A percentile compares a stretch with the other conserved stretches of the same genome.
Conservation (phyloP, 2,329 filamentous ascomycete genomes). For the Zymoseptoria ardabiliae region DNA sequence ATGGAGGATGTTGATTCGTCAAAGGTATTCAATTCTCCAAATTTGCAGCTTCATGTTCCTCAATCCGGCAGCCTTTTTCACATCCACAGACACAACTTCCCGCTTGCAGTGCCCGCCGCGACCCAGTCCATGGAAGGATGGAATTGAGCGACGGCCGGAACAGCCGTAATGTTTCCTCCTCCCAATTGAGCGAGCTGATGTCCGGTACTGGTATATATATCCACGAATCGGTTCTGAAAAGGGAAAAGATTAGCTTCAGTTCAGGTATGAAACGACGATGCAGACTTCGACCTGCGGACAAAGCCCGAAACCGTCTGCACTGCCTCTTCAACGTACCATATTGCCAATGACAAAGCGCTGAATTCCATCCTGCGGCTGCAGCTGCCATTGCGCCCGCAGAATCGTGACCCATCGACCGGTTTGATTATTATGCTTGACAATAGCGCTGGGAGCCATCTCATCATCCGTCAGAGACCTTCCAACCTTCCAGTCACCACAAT, state of each 20-base stretch:
- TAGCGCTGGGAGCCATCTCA: constrained; percentile 60
- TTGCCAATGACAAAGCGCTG: constrained; percentile 91
- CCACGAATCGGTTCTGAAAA: constrained; percentile 60
- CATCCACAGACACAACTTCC: constrained; percentile 88
- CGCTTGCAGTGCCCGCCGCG: constrained; percentile 81
- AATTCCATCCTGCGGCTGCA: constrained; percentile 65
- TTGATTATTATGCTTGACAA: constrained; percentile 85
- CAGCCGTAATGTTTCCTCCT: constrained; percentile 85
- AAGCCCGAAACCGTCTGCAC: too few relatives aligned
- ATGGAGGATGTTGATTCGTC: background rate
- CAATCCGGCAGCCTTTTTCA: constrained; percentile 34
- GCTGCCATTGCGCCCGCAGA: constrained; percentile 83
- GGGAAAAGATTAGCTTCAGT: too few relatives aligned
- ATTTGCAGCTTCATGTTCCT: background rate
- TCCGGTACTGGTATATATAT: constrained; percentile 75
- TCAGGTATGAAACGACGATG: too few relatives aligned
- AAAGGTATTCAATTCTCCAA: background rate
- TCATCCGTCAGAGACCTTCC: constrained; percentile 45
- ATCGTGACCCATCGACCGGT: constrained; percentile 91
- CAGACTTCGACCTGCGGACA: too few relatives aligned
- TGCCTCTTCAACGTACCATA: constrained; percentile 47
- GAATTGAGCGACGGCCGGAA: constrained; percentile 86
- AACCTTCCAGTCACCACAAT: constrained; percentile 41
- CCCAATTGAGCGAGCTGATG: constrained; percentile 83
- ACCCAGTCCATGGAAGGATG: constrained; percentile 87